Evolutionary conservation across 306 rosid species (phyloP), one percentile per base, ranked within the genome.

Genomic region (Dalbergia cultrata): DNA sequence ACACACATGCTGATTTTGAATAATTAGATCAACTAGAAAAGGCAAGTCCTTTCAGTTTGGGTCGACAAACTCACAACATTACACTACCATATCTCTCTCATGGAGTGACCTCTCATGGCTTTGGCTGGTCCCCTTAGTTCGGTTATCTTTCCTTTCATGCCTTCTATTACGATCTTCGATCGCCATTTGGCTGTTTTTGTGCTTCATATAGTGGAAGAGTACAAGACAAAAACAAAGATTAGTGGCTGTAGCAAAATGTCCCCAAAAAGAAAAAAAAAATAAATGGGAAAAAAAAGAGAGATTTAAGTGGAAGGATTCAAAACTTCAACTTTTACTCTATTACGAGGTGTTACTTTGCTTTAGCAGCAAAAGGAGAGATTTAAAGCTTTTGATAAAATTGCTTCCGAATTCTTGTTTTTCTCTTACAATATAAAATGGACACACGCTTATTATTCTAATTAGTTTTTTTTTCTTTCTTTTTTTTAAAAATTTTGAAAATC

Each of bases 141-240:
- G 21, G 74, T 74, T 80, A 65, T 21, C 67, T 61, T n/a, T 74
- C 80, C 0, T 18, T 80, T 69, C 79, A 57, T 54, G 18, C 6
- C 9, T 78, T 78, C 34, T 70, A 39, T 34, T 19, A 3, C 37
- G 10, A 45, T 37, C 37, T 64, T 22, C n/a, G n/a, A n/a, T n/a
- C 76, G 77, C 82, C 82, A 76, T 80, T 80, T 83, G 87, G 87
- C 72, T 17, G 5, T 10, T 66, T 80, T 44, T 71, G 2, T 9
- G 57, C 87, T 78, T 82, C 89, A 83, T 62, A 86, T 80, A 72
- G 87, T 83, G 87, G 54, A 65, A 37, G 5, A 16, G n/a, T 35
- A 9, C 4, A 39, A 21, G 34, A 10, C 57, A 60, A 60, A 50
- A 50, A 68, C 4, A 53, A n/a, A 17, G 2, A 44, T 13, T 31